Conservation (phyloP, 2,329 filamentous ascomycete species). For the Xylariales sp. region DNA sequence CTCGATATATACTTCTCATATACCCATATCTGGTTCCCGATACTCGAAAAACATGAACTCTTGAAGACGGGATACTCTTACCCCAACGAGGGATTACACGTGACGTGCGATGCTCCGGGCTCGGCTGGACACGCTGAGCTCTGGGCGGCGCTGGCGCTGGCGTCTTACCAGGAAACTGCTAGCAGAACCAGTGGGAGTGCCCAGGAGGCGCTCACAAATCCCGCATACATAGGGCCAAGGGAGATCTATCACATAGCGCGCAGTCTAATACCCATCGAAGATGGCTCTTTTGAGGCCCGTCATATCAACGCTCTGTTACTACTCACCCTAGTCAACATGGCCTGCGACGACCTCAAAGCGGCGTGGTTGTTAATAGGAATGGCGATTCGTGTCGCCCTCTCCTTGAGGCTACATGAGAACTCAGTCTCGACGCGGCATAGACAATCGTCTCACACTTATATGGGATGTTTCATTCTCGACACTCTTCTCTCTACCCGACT, state of each 20-base stretch:
- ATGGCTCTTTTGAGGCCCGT: constrained; percentile 60
- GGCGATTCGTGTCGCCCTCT: constrained; percentile 66
- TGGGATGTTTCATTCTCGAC: constrained; percentile 73
- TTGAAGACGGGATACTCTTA: constrained; percentile 61
- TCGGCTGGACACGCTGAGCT: constrained; percentile 65
- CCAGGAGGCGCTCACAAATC: constrained; percentile 36
- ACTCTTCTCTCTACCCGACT: constrained; percentile 65
- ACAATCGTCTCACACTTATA: constrained; percentile 57
- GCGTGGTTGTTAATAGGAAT: constrained; percentile 75
- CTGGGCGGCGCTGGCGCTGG: constrained; percentile 69
- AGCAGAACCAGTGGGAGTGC: constrained; percentile 37
- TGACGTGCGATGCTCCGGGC: constrained; percentile 46
- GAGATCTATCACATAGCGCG: constrained; percentile 64
- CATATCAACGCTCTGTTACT: constrained; percentile 69
- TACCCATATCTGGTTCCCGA: constrained; percentile 80
- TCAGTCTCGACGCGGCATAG: constrained; percentile 39
- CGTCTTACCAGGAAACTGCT: constrained; percentile 63
- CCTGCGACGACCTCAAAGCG: constrained; percentile 63
- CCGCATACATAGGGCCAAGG: constrained; percentile 46
- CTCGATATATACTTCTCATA: constrained; percentile 81
- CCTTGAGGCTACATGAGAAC: constrained; percentile 54
- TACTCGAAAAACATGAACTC: constrained; percentile 74
- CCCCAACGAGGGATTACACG: constrained; percentile 49
- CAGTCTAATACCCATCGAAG: constrained; percentile 60
- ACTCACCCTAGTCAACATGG: constrained; percentile 72